Evolutionary conservation across 305 asterid species (phyloP).

Genomic region (Rubia tinctorum): DNA sequence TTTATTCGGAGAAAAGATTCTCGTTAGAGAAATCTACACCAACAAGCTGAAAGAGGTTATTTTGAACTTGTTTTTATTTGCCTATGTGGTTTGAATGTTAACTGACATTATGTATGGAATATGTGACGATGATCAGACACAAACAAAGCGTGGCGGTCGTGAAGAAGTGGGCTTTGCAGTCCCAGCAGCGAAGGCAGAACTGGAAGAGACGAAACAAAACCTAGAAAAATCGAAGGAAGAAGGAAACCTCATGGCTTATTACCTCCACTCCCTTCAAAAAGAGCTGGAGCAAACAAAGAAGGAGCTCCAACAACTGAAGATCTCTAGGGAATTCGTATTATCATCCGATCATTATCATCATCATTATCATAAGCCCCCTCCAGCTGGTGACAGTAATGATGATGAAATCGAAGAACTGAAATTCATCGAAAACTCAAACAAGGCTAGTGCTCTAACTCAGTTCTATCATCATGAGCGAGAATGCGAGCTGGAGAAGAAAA

Average conservation of each 20-base stretch:
- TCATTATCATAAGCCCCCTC: constrained; percentile 19
- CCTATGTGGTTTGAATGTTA: neutral
- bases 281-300: constrained; percentile 65
- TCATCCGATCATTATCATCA: neutral
- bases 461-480: constrained; percentile 10
- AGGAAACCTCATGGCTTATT: constrained; percentile 48
- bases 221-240: constrained; percentile 59
- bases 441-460: constrained; percentile 17
- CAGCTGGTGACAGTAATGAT: constrained; percentile 9
- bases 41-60: constrained; percentile 58
- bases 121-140: constrained; percentile 28
- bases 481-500: constrained; percentile 44
- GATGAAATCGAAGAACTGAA: constrained; percentile 64
- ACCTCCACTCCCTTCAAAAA: constrained; percentile 47
- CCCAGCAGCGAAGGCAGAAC: constrained; percentile 38
- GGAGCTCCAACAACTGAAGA: constrained; percentile 54
- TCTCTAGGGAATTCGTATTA: constrained; percentile 17
- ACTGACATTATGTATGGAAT: neutral
- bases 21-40: constrained; percentile 70
- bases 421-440: constrained; percentile 42
- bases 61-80: neutral
- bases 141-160: constrained; percentile 23
- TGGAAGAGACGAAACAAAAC: constrained; percentile 53
- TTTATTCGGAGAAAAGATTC: constrained; percentile 71
- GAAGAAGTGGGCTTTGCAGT: constrained; percentile 5